Base-by-base conservation (phyloP, 305 asterid genomes). In the Fraxinus floribunda region DNA sequence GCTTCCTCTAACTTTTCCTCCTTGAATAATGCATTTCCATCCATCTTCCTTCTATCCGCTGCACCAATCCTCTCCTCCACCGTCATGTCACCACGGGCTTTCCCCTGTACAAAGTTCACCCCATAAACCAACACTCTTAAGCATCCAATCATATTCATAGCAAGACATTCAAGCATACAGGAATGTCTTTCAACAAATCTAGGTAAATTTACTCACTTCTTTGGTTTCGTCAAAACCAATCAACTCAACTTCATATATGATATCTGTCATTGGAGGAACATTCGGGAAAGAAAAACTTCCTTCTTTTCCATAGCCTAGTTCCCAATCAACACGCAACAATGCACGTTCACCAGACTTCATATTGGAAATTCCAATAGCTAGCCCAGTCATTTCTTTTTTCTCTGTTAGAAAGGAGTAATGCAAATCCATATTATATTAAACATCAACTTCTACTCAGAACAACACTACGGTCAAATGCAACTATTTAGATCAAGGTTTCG, bases 221-320 rank as follows among this genome's bases (percentile, higher is more conserved):
- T 88, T 92, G 76, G 98, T 92, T 86, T 93, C 98, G 86, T 96
- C 99, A 49, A 96, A 96, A 81, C 99, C 99, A 83, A 96, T 93
- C 86, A 96, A 86, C 91, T 96, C 99, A 35, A 89, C 98, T 88
- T 96, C 99, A 83, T 93, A 96, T 20, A 91, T 81, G 84, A 96
- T 88, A 83, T 94, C 93, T 18, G 98, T 97, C 95, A 89, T 85
- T 41, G 99, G 97, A 81, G 98, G 97, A 79, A 96, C 99, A 87
- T 96, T 96, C 76, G 99, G 99, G 86, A 96, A 96, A 78, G 99
- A 96, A 88, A 96, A 96, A 90, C 81, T 96, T 83, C 99, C 99
- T 90, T 92, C 97, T 87, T 94, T 89, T 81, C 99, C 99, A 83
- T 96, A 96, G 71, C 95, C 99, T 82, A 96, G 90, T 88, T 96